These are phyloP conservation scores for Hypoxylon sp. DNA, from an alignment of 2,329 filamentous ascomycete species.

Conservation along the genomic window DNA sequence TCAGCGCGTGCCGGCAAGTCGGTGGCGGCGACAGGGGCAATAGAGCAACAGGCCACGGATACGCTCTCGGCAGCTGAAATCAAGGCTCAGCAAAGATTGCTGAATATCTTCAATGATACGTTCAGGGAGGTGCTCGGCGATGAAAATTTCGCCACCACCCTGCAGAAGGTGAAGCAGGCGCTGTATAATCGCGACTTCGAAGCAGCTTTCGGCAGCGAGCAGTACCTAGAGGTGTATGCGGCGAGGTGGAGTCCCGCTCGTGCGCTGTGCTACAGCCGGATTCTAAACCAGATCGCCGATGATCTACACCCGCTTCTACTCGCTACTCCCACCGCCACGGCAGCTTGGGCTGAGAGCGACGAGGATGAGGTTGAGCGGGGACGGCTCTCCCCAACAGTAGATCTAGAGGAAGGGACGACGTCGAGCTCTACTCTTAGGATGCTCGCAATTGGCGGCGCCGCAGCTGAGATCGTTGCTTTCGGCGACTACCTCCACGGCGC, in stretches of 20 bases:
- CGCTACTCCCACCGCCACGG: background rate
- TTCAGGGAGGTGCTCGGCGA: slow-evolving; percentile 68
- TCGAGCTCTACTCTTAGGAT: slow-evolving; percentile 54
- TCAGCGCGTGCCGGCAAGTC: slow-evolving; percentile 7
- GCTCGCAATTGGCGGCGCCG: slow-evolving; percentile 69
- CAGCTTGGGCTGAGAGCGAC: background rate
- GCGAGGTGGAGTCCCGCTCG: slow-evolving; percentile 91
- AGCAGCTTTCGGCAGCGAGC: slow-evolving; percentile 79
- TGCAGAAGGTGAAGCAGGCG: slow-evolving; percentile 89
- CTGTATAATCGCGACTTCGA: slow-evolving; percentile 89
- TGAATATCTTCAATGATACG: slow-evolving; percentile 57
- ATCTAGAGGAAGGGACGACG: slow-evolving; percentile 15
- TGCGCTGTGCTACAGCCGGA: slow-evolving; percentile 81
- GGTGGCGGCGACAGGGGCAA: slow-evolving; percentile 1
- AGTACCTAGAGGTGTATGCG: slow-evolving; percentile 85
- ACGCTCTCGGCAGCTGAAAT: slow-evolving; percentile 15
- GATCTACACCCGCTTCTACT: slow-evolving; percentile 54
- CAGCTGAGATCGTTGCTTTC: slow-evolving; percentile 73
- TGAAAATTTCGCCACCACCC: slow-evolving; percentile 64
- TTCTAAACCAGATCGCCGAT: slow-evolving; percentile 61
- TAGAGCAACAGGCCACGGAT: slow-evolving; percentile 15
- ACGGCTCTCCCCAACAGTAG: slow-evolving; percentile 23
- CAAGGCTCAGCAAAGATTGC: slow-evolving; percentile 45
- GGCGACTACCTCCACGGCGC: slow-evolving; percentile 58
- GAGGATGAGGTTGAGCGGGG: slow-evolving; percentile 33